Evolutionary conservation across 345 rosid species (phyloP), one percentile per base, ranked within the genome.

Genomic region (Rubroshorea leprosula): DNA sequence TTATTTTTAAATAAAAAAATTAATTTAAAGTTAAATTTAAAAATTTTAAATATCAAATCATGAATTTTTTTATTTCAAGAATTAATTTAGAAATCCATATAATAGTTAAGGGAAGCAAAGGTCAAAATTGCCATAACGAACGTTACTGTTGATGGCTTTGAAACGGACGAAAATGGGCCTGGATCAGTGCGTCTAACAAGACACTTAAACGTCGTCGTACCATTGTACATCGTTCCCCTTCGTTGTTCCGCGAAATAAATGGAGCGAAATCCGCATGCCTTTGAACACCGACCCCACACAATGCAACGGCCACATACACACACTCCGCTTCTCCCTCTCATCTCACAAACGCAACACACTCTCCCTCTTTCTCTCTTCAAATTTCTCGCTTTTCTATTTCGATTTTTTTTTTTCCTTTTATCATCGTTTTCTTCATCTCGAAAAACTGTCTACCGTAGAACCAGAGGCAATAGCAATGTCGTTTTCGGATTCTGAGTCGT

Each of bases 401-500:
- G 4, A 8, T 26, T 21, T 21, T 7, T 5, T 13, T 19, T 38
- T 53, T 19, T 60, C 63, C 63, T 2, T 31, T 35, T 35, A 38
- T 25, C 51, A 41, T 24, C 24, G 29, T 63, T 50, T 12, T 54
- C 31, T 69, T 31, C 41, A 17, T n/a, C 9, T 54, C 21, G 11
- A 16, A 0, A 27, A 27, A 21, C 31, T 8, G 6, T 29, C 31
- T 13, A 1, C 13, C 23, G n/a, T 26, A 18, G 15, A 6, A 35
- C 23, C 46, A 21, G 13, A 23, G 1, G 26, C 26, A 13, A 9
- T 23, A 50, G 53, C 41, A 57, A 89, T 89, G 96, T 80, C 89
- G 1, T 69, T 80, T 61, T 80, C 91, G 12, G 94, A 89, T 71
- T 86, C 89, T 5, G 97, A 86, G 5, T 25, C 85, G 22, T 72